Conservation (phyloP, 352 stramenopile genomes). For the Globisporangium ultimum region DNA sequence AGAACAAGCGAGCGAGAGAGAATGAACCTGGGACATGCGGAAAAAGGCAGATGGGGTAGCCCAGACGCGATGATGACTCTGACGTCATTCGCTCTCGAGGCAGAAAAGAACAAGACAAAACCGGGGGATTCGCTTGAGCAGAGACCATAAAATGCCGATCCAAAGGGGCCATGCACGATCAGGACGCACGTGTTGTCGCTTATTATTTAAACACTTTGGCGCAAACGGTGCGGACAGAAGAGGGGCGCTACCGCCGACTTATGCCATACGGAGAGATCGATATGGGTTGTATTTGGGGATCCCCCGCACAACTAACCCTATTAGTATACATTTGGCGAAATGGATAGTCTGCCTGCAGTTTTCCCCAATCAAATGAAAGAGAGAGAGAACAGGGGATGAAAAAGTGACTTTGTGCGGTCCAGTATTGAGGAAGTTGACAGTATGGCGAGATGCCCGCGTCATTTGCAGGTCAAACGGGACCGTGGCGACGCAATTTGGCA, state of each 20-base stretch:
- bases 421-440: neutral
- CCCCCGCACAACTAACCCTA: no score
- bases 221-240: no score
- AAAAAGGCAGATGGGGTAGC: neutral
- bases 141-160: neutral
- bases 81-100: neutral
- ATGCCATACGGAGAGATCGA: no score
- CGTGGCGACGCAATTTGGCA: neutral
- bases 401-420: neutral
- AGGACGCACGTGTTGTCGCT: neutral
- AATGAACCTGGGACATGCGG: neutral
- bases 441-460: neutral
- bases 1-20: neutral
- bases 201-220: no score
- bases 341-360: no score
- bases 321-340: no score
- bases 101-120: neutral
- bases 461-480: neutral
- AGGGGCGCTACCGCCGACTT: no score
- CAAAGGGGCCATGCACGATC: neutral
- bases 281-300: no score
- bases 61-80: neutral
- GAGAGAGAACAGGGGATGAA: no score
- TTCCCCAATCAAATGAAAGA: no score
- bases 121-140: neutral